These are phyloP conservation scores for Penicillium sp. DNA, from an alignment of 2,329 filamentous ascomycete species.

Conservation along the genomic window DNA sequence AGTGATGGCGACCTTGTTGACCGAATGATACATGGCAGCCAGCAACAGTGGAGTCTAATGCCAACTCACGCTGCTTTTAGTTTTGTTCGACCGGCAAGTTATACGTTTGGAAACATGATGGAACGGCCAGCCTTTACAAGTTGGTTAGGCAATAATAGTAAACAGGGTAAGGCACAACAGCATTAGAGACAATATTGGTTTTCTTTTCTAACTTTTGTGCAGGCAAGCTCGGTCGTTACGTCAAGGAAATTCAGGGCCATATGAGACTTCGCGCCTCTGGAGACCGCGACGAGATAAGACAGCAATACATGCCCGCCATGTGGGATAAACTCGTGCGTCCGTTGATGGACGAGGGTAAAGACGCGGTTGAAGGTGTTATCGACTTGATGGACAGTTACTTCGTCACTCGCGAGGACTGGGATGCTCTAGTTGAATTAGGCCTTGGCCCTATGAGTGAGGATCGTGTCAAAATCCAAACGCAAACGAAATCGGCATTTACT, in stretches of 20 bases:
- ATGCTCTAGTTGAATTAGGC: slow-evolving; percentile 85
- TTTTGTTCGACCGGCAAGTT: slow-evolving; percentile 87
- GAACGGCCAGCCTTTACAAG: slow-evolving; percentile 72
- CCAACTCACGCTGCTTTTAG: slow-evolving; percentile 93
- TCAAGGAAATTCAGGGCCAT: slow-evolving; percentile 94
- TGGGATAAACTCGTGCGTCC: slow-evolving; percentile 76
- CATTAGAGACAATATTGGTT: neutral
- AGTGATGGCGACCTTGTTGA: slow-evolving; percentile 96
- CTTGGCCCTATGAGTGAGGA: slow-evolving; percentile 79
- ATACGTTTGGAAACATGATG: slow-evolving; percentile 72
- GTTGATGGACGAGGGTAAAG: slow-evolving; percentile 74
- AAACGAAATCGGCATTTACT: slow-evolving; percentile 87
- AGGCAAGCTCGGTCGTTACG: slow-evolving; percentile 67
- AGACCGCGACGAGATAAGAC: slow-evolving; percentile 87
- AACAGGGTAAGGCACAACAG: slow-evolving; percentile 55
- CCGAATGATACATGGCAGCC: slow-evolving; percentile 95
- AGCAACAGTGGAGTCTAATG: slow-evolving; percentile 99
- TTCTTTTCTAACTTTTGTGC: slow-evolving; percentile 4
- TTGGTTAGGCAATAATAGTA: slow-evolving; percentile 96
- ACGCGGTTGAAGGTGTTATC: slow-evolving; percentile 77
- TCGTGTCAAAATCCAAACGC: slow-evolving; percentile 70
- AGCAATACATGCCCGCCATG: slow-evolving; percentile 86
- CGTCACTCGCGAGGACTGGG: slow-evolving; percentile 90
- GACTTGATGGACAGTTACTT: slow-evolving; percentile 97
- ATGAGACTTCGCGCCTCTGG: slow-evolving; percentile 90